phyloP scores from a whole-genome alignment of 306 rosid species.

The Cucumis cinereus region DNA sequence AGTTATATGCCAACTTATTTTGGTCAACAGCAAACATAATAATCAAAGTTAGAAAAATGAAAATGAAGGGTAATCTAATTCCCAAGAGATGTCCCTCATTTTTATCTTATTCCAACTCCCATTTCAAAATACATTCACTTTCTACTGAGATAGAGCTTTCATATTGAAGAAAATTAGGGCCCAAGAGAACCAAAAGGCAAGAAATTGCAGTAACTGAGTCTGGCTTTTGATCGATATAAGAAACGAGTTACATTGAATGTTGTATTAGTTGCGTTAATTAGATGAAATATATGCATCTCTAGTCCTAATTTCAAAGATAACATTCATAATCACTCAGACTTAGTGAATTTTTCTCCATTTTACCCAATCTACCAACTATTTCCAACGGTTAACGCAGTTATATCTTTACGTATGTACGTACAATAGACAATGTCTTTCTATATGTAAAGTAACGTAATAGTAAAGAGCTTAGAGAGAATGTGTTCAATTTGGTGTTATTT shows the following conservation, averaged over 20 bases:
- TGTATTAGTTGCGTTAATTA: not conserved
- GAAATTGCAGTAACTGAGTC: not conserved
- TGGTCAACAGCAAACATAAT: constrained; percentile 7
- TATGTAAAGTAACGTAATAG: not conserved
- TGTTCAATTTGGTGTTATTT: no score
- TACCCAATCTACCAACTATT: not conserved
- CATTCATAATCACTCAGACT: not conserved
- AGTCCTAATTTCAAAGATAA: not conserved
- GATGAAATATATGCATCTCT: not conserved
- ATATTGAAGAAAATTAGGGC: not conserved
- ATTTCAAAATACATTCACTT: not conserved
- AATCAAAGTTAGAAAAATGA: constrained; percentile 5
- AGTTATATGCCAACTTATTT: not conserved
- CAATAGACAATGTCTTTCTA: not conserved
- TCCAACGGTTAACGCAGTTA: not conserved
- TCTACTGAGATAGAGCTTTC: not conserved
- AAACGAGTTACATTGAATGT: not conserved
- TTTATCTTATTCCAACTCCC: not conserved
- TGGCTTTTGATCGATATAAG: not conserved
- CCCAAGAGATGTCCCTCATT: not conserved
- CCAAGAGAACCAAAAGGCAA: not conserved
- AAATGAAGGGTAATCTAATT: constrained; percentile 5
- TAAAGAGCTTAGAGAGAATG: no score
- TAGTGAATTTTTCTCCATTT: not conserved
- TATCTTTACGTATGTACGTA: no score